Conservation (phyloP, 768 basidiomycete species). For the Rhizopogon rudus region DNA sequence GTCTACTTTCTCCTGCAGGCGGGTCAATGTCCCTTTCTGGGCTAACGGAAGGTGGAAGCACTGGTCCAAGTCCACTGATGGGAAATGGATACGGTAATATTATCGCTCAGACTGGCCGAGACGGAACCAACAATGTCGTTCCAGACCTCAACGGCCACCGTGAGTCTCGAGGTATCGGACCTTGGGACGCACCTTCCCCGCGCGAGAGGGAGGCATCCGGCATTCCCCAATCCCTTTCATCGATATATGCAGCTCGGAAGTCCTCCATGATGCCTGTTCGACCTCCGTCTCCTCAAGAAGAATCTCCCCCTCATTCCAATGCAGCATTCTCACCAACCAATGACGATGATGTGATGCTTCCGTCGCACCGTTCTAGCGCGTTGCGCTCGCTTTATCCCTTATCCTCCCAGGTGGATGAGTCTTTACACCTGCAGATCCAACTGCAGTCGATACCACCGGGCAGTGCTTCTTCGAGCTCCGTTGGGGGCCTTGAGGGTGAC, state of each 20-base stretch:
- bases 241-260: constrained; percentile 24
- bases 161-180: constrained; percentile 19
- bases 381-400: constrained; percentile 22
- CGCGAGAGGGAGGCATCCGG: constrained; percentile 23
- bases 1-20: constrained; percentile 16
- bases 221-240: constrained; percentile 18
- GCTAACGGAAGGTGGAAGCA: constrained; percentile 11
- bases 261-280: constrained; percentile 14
- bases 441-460: constrained; percentile 32
- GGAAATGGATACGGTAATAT: constrained; percentile 20
- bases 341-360: constrained; percentile 30
- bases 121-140: constrained; percentile 11
- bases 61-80: constrained; percentile 15
- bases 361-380: constrained; percentile 23
- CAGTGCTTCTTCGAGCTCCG: constrained; percentile 36
- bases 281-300: constrained; percentile 20
- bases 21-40: constrained; percentile 6
- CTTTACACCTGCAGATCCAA: constrained; percentile 11
- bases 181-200: constrained; percentile 28
- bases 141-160: constrained; percentile 4
- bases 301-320: constrained; percentile 20
- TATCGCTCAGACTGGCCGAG: constrained; percentile 22
- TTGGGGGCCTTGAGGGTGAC: constrained; percentile 36
- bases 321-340: constrained; percentile 20
- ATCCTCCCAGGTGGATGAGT: constrained; percentile 20